phyloP scores from a whole-genome alignment of 257 asterid species.

The Lycium ferocissimum region DNA sequence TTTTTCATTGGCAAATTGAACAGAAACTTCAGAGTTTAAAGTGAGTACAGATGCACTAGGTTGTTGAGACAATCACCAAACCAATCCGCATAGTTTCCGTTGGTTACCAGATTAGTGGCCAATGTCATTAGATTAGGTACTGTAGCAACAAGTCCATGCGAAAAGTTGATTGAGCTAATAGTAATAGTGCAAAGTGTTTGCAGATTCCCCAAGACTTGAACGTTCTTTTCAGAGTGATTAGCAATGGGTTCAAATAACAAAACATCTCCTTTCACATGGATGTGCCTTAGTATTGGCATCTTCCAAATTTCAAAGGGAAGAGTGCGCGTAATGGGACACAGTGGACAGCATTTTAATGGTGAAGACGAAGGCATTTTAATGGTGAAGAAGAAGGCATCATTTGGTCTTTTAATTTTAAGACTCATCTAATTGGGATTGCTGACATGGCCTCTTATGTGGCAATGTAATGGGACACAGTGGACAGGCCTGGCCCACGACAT shows the following conservation, averaged over 20 bases:
- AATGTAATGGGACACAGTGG: too few species aligned
- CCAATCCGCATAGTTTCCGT: not conserved
- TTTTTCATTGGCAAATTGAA: conserved; percentile 6
- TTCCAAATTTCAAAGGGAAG: conserved; percentile 36
- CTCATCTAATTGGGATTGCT: too few species aligned
- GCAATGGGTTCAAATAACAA: conserved; percentile 16
- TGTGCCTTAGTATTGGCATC: conserved; percentile 39
- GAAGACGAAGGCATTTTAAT: too few species aligned
- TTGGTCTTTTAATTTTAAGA: too few species aligned
- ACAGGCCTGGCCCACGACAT: too few species aligned
- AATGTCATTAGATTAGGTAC: conserved; percentile 38
- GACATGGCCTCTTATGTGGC: too few species aligned
- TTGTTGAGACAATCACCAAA: conserved; percentile 25
- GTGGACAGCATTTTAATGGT: too few species aligned
- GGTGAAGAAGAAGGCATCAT: too few species aligned
- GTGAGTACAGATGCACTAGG: conserved; percentile 33
- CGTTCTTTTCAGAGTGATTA: not conserved
- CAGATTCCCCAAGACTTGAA: conserved; percentile 27
- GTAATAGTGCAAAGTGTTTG: conserved; percentile 36
- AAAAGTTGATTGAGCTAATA: conserved; percentile 29
- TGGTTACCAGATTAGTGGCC: conserved; percentile 29
- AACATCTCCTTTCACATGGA: conserved; percentile 30
- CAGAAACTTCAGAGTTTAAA: conserved; percentile 34
- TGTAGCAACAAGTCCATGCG: conserved; percentile 15
- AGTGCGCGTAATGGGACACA: too few species aligned